Evolutionary conservation across 2,329 filamentous ascomycete genomes (phyloP).

Genomic region (Graphium sp.): DNA sequence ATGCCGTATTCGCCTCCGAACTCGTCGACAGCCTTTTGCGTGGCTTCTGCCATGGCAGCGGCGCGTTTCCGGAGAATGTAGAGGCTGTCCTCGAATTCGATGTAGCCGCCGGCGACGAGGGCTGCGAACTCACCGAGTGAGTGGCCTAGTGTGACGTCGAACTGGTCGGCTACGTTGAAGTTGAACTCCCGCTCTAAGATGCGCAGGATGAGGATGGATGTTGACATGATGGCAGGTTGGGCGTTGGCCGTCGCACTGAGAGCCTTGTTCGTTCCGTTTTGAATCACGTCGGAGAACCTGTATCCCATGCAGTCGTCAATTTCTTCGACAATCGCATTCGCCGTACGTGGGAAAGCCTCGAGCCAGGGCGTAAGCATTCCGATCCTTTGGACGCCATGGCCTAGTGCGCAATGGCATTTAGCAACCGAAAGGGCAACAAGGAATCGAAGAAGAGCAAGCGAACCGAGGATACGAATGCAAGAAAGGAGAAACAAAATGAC

Average conservation of each 20-base stretch:
- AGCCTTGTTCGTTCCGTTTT: conserved; percentile 57
- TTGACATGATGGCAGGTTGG: conserved; percentile 93
- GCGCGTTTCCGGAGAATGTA: conserved; percentile 62
- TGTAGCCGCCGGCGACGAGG: conserved; percentile 67
- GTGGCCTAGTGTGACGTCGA: conserved; percentile 77
- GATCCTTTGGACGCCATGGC: conserved; percentile 77
- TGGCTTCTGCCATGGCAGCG: conserved; percentile 69
- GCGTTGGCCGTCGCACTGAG: conserved; percentile 76
- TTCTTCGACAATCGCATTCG: conserved; percentile 63
- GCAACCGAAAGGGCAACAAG: neutral
- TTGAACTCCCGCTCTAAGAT: conserved; percentile 75
- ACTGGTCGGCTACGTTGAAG: conserved; percentile 52
- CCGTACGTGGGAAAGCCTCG: conserved; percentile 66
- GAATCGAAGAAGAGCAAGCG: conserved; percentile 1
- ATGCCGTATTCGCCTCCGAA: conserved; percentile 80
- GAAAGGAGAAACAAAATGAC: neutral
- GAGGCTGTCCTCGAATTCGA: conserved; percentile 63
- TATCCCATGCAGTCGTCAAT: conserved; percentile 60
- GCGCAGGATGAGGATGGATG: conserved; percentile 74
- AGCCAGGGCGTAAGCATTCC: conserved; percentile 81
- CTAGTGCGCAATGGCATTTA: conserved; percentile 23
- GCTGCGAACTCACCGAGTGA: conserved; percentile 89
- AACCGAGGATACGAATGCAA: neutral
- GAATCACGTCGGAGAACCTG: conserved; percentile 62
- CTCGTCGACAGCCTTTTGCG: conserved; percentile 42